Evolutionary conservation across 2,329 filamentous ascomycete species (phyloP).

Genomic region (Talaromyces funiculosus): DNA sequence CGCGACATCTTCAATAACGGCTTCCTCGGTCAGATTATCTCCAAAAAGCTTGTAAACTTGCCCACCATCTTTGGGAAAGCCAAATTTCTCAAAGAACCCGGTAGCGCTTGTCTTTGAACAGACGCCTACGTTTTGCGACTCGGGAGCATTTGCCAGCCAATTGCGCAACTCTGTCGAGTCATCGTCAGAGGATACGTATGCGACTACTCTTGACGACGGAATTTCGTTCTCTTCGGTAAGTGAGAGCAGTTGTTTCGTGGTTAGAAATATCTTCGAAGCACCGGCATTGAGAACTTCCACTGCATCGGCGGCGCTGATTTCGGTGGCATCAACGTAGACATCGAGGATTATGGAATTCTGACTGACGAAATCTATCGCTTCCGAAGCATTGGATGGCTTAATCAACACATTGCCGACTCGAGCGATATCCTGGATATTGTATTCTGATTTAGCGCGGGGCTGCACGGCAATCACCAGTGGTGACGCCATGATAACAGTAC

Average conservation of each 20-base stretch:
- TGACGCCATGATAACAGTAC: slow-evolving; percentile 31
- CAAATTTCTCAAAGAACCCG: slow-evolving; percentile 33
- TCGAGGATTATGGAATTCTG: slow-evolving; percentile 51
- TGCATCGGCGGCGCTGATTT: slow-evolving; percentile 65
- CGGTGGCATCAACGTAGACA: slow-evolving; percentile 72
- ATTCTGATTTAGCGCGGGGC: slow-evolving; percentile 32
- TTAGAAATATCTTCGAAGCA: slow-evolving; percentile 77
- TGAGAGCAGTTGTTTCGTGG: slow-evolving; percentile 58
- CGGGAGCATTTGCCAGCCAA: slow-evolving; percentile 34
- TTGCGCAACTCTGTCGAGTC: slow-evolving; percentile 35
- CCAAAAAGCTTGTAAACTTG: slow-evolving; percentile 35
- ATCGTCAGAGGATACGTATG: slow-evolving; percentile 42
- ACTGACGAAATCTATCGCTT: slow-evolving; percentile 49
- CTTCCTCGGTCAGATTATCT: slow-evolving; percentile 39
- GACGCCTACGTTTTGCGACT: slow-evolving; percentile 33
- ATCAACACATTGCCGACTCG: slow-evolving; percentile 56
- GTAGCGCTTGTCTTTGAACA: slow-evolving; percentile 35
- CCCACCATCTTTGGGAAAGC: slow-evolving; percentile 35
- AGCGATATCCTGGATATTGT: slow-evolving; percentile 50
- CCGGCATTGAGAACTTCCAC: slow-evolving; percentile 78
- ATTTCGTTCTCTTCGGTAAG: slow-evolving; percentile 50
- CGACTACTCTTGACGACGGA: slow-evolving; percentile 51
- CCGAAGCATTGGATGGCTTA: slow-evolving; percentile 39
- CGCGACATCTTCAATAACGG: slow-evolving; percentile 44
- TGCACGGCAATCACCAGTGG: slow-evolving; percentile 39